Conservation (phyloP, 2,329 filamentous ascomycete genomes). For the Monosporascus sp. region DNA sequence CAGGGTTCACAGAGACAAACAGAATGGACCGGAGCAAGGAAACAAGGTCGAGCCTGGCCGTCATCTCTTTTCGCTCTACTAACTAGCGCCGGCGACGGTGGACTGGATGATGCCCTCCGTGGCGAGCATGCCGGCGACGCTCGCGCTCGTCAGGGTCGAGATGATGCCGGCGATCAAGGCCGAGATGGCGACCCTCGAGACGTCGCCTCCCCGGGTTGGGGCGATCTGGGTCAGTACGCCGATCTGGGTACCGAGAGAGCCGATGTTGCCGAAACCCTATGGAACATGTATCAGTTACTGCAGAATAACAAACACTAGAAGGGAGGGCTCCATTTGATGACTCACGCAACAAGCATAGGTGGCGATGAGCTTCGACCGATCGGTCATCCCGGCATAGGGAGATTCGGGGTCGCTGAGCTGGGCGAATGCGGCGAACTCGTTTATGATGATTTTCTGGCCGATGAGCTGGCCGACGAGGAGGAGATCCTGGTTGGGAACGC, state of each 20-base stretch:
- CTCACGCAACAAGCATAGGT: conserved; percentile 74
- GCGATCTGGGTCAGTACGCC: conserved; percentile 81
- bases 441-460: conserved; percentile 79
- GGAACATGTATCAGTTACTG: conserved; percentile 10
- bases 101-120: conserved; percentile 33
- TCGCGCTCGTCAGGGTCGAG: conserved; percentile 73
- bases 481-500: conserved; percentile 61
- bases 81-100: too few relatives aligned
- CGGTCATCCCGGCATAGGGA: conserved; percentile 54
- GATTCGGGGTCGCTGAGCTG: conserved; percentile 44
- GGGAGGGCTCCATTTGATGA: conserved; percentile 4
- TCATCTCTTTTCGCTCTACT: too few relatives aligned
- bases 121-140: conserved; percentile 71
- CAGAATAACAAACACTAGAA: not conserved
- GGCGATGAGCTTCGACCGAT: conserved; percentile 73
- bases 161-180: conserved; percentile 75
- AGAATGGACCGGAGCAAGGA: too few relatives aligned
- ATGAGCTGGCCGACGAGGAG: conserved; percentile 74
- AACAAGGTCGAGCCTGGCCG: too few relatives aligned
- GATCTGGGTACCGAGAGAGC: conserved; percentile 83
- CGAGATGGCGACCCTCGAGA: conserved; percentile 70
- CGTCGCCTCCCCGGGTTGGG: conserved; percentile 67
- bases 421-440: conserved; percentile 74
- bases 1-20: too few relatives aligned
- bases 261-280: conserved; percentile 74